These are phyloP conservation scores for Gentiana straminea DNA, from an alignment of 257 asterid species.

Conservation along the genomic window DNA sequence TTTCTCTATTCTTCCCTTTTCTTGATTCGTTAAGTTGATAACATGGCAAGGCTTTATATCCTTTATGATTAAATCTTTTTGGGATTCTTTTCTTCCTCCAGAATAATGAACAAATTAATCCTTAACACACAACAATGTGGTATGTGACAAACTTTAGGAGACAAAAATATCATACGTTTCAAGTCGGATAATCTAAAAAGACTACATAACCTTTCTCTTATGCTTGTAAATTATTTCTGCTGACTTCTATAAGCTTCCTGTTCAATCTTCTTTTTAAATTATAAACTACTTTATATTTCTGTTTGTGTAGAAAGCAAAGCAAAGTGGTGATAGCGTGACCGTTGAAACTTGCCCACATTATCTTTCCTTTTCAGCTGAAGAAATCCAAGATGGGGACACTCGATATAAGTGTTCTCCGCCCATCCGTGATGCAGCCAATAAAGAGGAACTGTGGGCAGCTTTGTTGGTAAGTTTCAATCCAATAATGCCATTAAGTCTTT, in stretches of 20 bases:
- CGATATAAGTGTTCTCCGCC: slow-evolving; percentile 98
- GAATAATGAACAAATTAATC: no score
- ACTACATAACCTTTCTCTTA: background rate
- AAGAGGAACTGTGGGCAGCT: slow-evolving; percentile 72
- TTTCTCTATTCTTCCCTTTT: background rate
- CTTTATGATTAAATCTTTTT: background rate
- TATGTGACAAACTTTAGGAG: no score
- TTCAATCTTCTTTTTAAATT: background rate
- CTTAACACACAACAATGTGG: no score
- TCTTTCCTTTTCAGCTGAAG: slow-evolving; percentile 94
- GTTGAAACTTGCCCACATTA: slow-evolving; percentile 99
- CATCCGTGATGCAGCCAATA: slow-evolving; percentile 72
- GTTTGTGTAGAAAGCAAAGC: slow-evolving; percentile 61
- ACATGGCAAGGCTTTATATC: no score
- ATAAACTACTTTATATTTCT: background rate
- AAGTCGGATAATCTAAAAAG: background rate
- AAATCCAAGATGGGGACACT: slow-evolving; percentile 87
- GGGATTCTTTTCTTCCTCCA: no score
- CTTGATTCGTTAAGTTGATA: background rate
- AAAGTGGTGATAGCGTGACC: slow-evolving; percentile 65
- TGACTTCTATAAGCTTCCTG: background rate
- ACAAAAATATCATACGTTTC: background rate
- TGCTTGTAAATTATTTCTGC: background rate
- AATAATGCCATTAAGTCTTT: background rate
- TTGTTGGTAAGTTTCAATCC: slow-evolving; percentile 40